Evolutionary conservation across 768 basidiomycete genomes (phyloP), one percentile per base, ranked within the genome.

Genomic region (Rhodotorula kratochvilovae): DNA sequence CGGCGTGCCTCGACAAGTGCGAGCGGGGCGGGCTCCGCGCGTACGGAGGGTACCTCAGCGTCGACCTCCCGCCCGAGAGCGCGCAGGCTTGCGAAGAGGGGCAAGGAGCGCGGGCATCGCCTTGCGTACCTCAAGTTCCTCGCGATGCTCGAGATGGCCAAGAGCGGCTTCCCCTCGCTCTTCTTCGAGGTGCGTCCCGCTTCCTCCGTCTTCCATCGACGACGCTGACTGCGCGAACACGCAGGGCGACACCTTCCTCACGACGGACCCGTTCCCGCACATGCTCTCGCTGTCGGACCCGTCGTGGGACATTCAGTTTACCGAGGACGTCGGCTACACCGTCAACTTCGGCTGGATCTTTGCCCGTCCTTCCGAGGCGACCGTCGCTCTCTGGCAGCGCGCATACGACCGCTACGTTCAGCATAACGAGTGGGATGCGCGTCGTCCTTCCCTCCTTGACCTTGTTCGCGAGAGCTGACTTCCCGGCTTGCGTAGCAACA

Each of bases 331-430:
- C 61, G 45, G 45, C 46, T 63, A 51, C 61, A 39, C 27, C 29
- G 54, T 63, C 35, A 63, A 63, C 50, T 63, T 63, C 19, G 61
- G 61, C 36, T 63, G 61, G 61, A 53, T 63, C 35, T 53, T 39
- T 19, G 23, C 50, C 5, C 50, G 50, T 0, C 35, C 61, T 1
- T n/a, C 35, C 5, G 11, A 3, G 6, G 61, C 61, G 35, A 51
- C 50, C 16, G n/a, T 63, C 5, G 16, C 51, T 27, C 25, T 63
- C 35, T 63, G 15, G 23, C 48, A 50, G 17, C 27, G 5, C 35
- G 61, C 61, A 2, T 36, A 39, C 50, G 17, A 51, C 31, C 10
- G 7, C 5, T 63, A 63, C 36, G 13, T 46, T 1, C 11, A 21
- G 33, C 29, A 53, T 10, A 63, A 63, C 61, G 50, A 63, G 61